A percentile compares a stretch with the other conserved stretches of the same genome.
Evolutionary conservation across 2,329 filamentous ascomycete species (phyloP).

Genomic region (Sclerotinia trifoliorum): DNA sequence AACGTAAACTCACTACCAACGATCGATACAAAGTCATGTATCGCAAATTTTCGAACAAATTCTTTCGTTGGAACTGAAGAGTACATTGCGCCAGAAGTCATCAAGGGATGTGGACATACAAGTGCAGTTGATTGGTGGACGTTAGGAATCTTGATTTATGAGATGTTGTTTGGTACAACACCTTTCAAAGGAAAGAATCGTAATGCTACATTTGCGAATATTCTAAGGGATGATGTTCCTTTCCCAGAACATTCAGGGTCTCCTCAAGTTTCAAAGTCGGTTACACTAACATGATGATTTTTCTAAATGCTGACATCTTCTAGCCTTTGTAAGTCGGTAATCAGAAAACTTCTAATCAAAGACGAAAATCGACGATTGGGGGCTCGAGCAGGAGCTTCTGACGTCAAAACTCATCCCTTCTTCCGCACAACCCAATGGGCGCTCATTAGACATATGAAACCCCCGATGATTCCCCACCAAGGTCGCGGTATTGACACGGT

Average conservation of each 20-base stretch:
- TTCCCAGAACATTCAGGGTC: conserved; percentile 87
- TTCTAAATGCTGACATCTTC: conserved; percentile 38
- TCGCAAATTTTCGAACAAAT: conserved; percentile 96
- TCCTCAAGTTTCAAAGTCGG: conserved; percentile 89
- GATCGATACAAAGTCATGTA: conserved; percentile 98
- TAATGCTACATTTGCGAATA: conserved; percentile 97
- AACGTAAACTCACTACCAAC: conserved; percentile 85
- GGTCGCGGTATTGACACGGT: conserved; percentile 88
- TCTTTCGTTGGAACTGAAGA: conserved; percentile 98
- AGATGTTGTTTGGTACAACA: conserved; percentile 98
- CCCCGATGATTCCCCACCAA: conserved; percentile 90
- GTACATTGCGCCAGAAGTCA: conserved; percentile 98
- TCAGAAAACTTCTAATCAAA: conserved; percentile 96
- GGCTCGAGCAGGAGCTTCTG: conserved; percentile 89
- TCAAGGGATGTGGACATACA: conserved; percentile 97
- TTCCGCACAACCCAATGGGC: conserved; percentile 97
- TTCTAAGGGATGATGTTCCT: conserved; percentile 89
- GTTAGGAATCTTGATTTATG: conserved; percentile 92
- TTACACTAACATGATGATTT: conserved; percentile 29
- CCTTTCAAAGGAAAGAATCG: conserved; percentile 99
- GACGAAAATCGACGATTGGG: conserved; percentile 92
- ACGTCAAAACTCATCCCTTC: conserved; percentile 95
- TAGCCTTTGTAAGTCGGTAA: conserved; percentile 93
- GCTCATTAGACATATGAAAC: conserved; percentile 94
- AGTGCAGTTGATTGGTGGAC: conserved; percentile 99